Evolutionary conservation across 83 land plant genomes (phyloP), one percentile per base, ranked within the genome.

Genomic region (Picea abies): DNA sequence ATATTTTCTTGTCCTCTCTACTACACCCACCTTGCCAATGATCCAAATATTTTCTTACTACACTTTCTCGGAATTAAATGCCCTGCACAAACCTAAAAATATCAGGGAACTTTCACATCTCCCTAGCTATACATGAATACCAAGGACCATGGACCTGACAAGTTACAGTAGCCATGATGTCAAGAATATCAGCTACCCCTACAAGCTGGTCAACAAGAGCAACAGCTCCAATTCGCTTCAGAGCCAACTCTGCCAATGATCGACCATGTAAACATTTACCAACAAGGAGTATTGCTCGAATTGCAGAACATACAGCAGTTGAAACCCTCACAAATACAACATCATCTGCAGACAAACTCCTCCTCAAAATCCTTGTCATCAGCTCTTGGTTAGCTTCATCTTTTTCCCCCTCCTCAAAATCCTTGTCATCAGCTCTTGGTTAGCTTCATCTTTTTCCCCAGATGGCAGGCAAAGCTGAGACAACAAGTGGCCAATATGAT

Each of bases 71-170:
- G 44, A 41, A 41, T 41, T 41, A 41, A 41, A 41, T 41, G 44
- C 6, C 44, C 44, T 41, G 44, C 44, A 41, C 44, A 41, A 41
- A 4, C 44, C 44, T 41, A 41, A 5, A 41, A 4, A 41, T 41
- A 41, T 41, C 5, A 41, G 44, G 58, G 14, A 49, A 49, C 56
- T 49, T 49, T 49, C 11, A 49, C 56, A 49, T 49, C 10, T 49
- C 56, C 56, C 56, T 10, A 49, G 56, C 56, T 49, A 49, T 49
- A 49, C 56, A 49, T 49, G 83, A 76, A 85, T 97, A 97, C 98
- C 96, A 97, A 52, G 88, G 90, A 64, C 91, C 93, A 86, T 97
- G 98, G 11, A 97, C 93, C 25, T 71, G 72, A 66, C 89, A 84
- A 2, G 94, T 89, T 0, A 97, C 91, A 19, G 58, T 81, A 23